phyloP scores from a whole-genome alignment of 148 eudicot genomes.

The Salicornia ramosissima region DNA sequence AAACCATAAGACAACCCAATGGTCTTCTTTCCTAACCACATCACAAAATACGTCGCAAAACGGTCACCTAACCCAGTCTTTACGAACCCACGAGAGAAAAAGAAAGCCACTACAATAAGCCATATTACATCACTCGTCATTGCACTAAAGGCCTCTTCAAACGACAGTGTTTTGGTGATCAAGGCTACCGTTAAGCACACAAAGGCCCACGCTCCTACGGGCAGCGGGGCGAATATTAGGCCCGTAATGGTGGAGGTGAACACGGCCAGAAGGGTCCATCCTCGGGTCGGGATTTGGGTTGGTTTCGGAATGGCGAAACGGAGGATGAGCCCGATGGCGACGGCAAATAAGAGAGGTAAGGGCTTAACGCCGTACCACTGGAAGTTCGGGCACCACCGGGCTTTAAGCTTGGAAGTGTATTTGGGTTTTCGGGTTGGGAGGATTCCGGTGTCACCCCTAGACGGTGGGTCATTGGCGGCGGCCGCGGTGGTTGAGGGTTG shows the following conservation, averaged over 20 bases:
- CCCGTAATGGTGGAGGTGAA: constrained; percentile 69
- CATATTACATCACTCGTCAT: constrained; percentile 74
- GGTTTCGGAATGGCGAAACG: constrained; percentile 73
- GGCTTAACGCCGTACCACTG: constrained; percentile 43
- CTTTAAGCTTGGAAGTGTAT: constrained; percentile 4
- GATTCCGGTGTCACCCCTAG: background rate
- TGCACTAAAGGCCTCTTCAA: constrained; percentile 55
- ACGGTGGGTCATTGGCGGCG: background rate
- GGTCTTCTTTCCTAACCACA: constrained; percentile 69
- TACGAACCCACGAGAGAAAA: constrained; percentile 84
- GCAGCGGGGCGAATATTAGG: constrained; percentile 54
- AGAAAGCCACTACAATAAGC: constrained; percentile 83
- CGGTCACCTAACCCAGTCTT: constrained; percentile 81
- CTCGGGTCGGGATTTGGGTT: constrained; percentile 39
- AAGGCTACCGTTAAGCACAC: constrained; percentile 49
- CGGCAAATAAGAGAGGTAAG: constrained; percentile 42
- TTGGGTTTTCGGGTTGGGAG: constrained; percentile 14
- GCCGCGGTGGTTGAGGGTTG: background rate
- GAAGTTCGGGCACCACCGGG: constrained; percentile 9
- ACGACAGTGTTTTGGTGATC: constrained; percentile 55
- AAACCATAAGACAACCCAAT: constrained; percentile 76
- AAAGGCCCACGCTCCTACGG: constrained; percentile 85
- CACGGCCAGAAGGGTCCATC: constrained; percentile 72
- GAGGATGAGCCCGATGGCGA: constrained; percentile 41
- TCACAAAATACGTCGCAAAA: constrained; percentile 65